Evolutionary conservation across 2,329 filamentous ascomycete genomes (phyloP), one percentile per base, ranked within the genome.

Genomic region (Cladosporium sp.): DNA sequence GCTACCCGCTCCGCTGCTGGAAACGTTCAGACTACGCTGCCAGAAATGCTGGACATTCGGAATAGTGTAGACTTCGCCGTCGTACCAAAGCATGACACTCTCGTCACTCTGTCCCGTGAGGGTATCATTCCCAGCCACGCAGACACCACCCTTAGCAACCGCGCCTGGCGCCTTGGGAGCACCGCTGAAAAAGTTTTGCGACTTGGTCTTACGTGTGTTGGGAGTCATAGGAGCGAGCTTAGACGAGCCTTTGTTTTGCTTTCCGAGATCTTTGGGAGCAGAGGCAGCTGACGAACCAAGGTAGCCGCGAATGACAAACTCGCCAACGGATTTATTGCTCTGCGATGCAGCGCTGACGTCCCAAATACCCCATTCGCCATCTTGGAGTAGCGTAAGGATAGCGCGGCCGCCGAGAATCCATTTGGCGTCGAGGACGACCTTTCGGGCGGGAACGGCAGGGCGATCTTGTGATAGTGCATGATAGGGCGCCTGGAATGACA

Each of bases 321-420:
- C 61, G 40, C 65, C 62, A 15, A 66, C 44, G 5, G 51, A 60
- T 35, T 66, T 67, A 37, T 58, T 61, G 24, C 52, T 34, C 40
- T 60, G 49, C 5, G 60, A 22, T 9, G 61, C 20, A 24, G 56
- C 58, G 22, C 36, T 48, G 4, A 76, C 62, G 60, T 78, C 77
- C 78, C 78, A 81, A n/a, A 81, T 69, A 12, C 78, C 78, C 79
- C 79, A 81, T 66, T 80, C 75, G 9, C 78, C 78, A 62, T 80
- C 78, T 54, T 74, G 71, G 7, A 80, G 68, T 9, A 82, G 65
- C 4, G 73, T 74, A n/a, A 81, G 62, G 20, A 81, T 73, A 37
- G 73, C 71, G 44, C 69, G 73, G 24, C 78, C 79, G 37, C 73
- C 73, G 15, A 75, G 71, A 3, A 75, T 68, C 78, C 78, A 82